phyloP scores from a whole-genome alignment of 768 basidiomycete genomes.

The Thelephora aurantiotincta region DNA sequence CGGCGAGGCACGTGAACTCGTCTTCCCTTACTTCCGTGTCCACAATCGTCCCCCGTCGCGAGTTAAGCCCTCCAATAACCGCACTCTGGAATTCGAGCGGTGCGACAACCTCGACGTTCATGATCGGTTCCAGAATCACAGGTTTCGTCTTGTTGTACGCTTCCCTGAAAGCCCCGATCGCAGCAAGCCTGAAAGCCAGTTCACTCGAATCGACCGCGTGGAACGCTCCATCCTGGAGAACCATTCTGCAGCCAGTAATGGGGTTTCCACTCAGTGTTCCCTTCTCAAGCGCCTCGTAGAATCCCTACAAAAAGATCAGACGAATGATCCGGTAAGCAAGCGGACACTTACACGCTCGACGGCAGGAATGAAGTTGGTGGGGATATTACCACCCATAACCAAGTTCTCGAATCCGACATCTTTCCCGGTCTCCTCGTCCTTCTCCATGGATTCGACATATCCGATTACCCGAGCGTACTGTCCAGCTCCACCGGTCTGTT shows the following conservation, averaged over 20 bases:
- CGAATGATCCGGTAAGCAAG: background rate
- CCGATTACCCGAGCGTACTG: constrained; percentile 93
- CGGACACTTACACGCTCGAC: constrained; percentile 64
- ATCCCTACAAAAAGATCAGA: constrained; percentile 47
- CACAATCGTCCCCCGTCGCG: constrained; percentile 83
- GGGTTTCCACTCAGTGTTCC: constrained; percentile 81
- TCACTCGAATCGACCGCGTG: constrained; percentile 96
- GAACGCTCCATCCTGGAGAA: constrained; percentile 83
- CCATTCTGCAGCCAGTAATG: constrained; percentile 73
- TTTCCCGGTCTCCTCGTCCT: constrained; percentile 63
- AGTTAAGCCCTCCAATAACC: constrained; percentile 91
- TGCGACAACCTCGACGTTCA: constrained; percentile 95
- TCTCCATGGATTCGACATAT: constrained; percentile 78
- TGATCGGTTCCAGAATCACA: constrained; percentile 92
- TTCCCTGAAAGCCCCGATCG: constrained; percentile 88
- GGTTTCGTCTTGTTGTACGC: constrained; percentile 64
- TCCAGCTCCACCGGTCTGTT: constrained; percentile 94
- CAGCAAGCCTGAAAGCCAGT: constrained; percentile 83
- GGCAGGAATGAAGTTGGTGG: constrained; percentile 84
- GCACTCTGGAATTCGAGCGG: constrained; percentile 91
- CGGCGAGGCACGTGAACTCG: constrained; percentile 84
- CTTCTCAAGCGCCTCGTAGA: constrained; percentile 87
- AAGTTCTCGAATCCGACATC: constrained; percentile 73
- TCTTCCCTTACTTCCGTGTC: constrained; percentile 96
- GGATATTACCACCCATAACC: constrained; percentile 89